Conservation (phyloP, 805 yeast species). For the Zygoascus ofunaensis region DNA sequence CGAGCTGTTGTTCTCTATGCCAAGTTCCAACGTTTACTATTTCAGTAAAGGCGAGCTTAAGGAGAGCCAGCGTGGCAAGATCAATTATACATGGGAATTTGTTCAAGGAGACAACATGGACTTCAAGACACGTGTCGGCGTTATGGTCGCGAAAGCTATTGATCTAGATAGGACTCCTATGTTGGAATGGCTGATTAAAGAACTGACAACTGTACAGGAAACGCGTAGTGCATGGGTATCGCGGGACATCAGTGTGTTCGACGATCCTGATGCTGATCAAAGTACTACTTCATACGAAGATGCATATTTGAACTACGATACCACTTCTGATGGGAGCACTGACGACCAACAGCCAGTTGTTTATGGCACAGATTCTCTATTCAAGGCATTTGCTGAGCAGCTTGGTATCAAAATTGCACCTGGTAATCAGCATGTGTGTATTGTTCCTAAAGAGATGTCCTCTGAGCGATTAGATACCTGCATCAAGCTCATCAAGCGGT, state of each 20-base stretch:
- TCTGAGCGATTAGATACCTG: constrained; percentile 30
- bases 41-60: constrained; percentile 52
- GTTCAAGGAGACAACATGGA: constrained; percentile 23
- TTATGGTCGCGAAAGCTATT: constrained; percentile 41
- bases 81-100: constrained; percentile 23
- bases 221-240: not conserved
- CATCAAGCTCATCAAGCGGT: constrained; percentile 34
- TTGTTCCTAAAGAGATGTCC: constrained; percentile 30
- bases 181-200: constrained; percentile 38
- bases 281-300: not conserved
- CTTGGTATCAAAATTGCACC: constrained; percentile 41
- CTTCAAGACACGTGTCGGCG: constrained; percentile 41
- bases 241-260: not conserved
- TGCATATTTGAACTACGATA: not conserved
- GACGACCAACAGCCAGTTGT: constrained; percentile 9
- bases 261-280: not conserved
- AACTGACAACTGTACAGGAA: constrained; percentile 3
- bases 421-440: constrained; percentile 31
- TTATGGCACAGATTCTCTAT: constrained; percentile 24
- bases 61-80: constrained; percentile 9
- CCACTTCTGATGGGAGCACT: not conserved
- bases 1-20: constrained; percentile 60
- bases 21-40: constrained; percentile 40
- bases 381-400: constrained; percentile 36
- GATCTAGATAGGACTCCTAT: constrained; percentile 36